These are phyloP conservation scores for Neurospora tetrasperma DNA, from an alignment of 495 filamentous ascomycete species.

Conservation along the genomic window DNA sequence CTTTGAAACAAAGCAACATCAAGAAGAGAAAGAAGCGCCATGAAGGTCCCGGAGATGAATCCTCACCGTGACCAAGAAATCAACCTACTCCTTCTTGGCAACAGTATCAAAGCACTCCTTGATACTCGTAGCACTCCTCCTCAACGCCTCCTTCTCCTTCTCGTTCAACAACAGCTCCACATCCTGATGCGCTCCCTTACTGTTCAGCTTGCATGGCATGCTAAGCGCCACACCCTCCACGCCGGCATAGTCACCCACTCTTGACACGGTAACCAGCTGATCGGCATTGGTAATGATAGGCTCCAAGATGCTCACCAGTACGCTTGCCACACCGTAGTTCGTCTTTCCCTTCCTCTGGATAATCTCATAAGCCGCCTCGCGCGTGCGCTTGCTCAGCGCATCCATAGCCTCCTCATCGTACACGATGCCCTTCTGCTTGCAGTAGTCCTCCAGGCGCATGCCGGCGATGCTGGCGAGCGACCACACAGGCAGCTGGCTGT, in stretches of 20 bases:
- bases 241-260: slow-evolving; percentile 20
- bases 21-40: neutral
- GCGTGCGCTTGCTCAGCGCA: slow-evolving; percentile 13
- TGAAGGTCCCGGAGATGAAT: neutral
- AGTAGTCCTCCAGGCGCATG: slow-evolving; percentile 22
- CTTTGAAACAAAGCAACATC: neutral
- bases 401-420: slow-evolving; percentile 18
- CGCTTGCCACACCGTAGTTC: slow-evolving; percentile 47
- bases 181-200: slow-evolving; percentile 17
- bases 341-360: slow-evolving; percentile 50
- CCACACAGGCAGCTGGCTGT: slow-evolving; percentile 24
- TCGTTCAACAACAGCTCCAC: slow-evolving; percentile 19
- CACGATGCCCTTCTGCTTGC: slow-evolving; percentile 10
- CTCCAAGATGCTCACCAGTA: slow-evolving; percentile 21
- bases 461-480: slow-evolving; percentile 22
- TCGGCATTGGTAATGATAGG: slow-evolving; percentile 21
- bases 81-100: neutral
- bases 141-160: slow-evolving; percentile 15
- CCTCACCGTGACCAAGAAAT: neutral
- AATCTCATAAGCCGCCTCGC: slow-evolving; percentile 41
- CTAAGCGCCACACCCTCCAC: slow-evolving; percentile 21
- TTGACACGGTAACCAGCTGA: slow-evolving; percentile 19
- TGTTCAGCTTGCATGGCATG: slow-evolving; percentile 25
- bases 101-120: slow-evolving; percentile 4
- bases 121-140: slow-evolving; percentile 30